Evolutionary conservation across 306 rosid genomes (phyloP), one percentile per base, ranked within the genome.

Genomic region (Betula pendula): DNA sequence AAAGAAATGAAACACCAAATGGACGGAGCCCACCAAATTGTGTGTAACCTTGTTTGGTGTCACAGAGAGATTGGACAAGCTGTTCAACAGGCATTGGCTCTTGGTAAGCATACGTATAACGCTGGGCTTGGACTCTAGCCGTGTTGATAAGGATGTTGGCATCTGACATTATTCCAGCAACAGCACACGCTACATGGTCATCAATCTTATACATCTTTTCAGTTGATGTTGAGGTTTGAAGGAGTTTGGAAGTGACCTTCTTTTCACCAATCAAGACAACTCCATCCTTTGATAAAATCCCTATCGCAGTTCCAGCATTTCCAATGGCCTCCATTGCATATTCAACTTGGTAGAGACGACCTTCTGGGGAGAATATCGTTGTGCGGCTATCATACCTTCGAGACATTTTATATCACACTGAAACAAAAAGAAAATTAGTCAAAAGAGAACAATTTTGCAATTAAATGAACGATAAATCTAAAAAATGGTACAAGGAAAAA

Each of bases 21-120:
- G 63, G 63, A 20, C 63, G 63, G 33, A 56, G 63, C 29, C 63
- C 63, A 20, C 63, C 63, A 56, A 24, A 56, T 17, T 56, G 63
- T 3, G 63, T 24, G 63, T 56, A 56, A 8, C 31, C 63, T 56
- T 56, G 33, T 25, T 56, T 56, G 13, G 31, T 24, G 20, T 56
- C 63, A 56, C 63, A 22, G 11, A 56, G 31, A 25, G 63, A 56
- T 24, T 56, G 63, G 24, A 56, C 63, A 20, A 56, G 63, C 31
- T 56, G 63, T 7, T 24, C 63, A 11, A 56, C 63, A 24, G 63
- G 63, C 63, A 56, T 56, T 22, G 63, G 63, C 63, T 56, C 63
- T 24, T 56, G 63, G 63, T 56, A 56, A 24, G 63, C 63, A 56
- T 8, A 56, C 0, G 63, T 11, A 13, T 56, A 24, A 25, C 63